These are phyloP conservation scores for Populus hybrid DNA, from an alignment of 441 rosid species.

Conservation along the genomic window DNA sequence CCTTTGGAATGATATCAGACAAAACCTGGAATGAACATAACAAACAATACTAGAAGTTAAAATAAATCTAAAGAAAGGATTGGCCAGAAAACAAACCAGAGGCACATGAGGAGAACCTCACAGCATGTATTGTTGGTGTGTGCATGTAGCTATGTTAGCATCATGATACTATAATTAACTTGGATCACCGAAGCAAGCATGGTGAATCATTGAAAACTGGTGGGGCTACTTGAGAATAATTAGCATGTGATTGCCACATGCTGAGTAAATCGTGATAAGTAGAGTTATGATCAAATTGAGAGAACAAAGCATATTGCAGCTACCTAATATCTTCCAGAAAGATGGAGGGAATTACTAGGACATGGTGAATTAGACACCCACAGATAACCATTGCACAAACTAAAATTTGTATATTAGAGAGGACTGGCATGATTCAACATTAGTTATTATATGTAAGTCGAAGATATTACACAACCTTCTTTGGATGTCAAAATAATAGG, in stretches of 20 bases:
- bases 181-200: neutral
- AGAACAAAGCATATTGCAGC: too few species aligned
- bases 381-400: too few species aligned
- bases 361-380: too few species aligned
- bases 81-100: neutral
- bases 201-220: neutral
- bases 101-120: neutral
- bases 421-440: too few species aligned
- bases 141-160: neutral
- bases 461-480: too few species aligned
- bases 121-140: neutral
- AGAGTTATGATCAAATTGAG: too few species aligned
- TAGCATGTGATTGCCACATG: neutral
- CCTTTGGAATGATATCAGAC: constrained; percentile 56
- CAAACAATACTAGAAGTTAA: neutral
- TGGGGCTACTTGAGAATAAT: neutral
- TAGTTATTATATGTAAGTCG: too few species aligned
- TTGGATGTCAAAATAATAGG: too few species aligned
- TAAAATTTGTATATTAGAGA: too few species aligned
- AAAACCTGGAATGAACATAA: constrained; percentile 34
- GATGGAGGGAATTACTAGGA: too few species aligned
- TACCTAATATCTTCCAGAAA: too few species aligned
- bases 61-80: neutral
- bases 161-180: neutral
- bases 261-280: too few species aligned